These are phyloP conservation scores for Prunus yedoensis DNA, from an alignment of 331 rosid genomes.

Conservation along the genomic window DNA sequence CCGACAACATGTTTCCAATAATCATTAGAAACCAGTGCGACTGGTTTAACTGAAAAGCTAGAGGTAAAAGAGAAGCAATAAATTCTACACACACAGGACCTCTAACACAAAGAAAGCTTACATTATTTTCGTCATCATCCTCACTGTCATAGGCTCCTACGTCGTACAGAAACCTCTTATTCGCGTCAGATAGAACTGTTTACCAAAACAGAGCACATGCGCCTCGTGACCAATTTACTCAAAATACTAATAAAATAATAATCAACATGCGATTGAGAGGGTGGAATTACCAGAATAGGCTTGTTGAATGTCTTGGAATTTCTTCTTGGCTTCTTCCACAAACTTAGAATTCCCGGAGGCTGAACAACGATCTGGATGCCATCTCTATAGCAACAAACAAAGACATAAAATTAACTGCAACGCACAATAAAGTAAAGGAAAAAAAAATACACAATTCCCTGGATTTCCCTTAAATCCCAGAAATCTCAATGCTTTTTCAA, in stretches of 20 bases:
- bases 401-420: background rate
- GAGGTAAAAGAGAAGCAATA: background rate
- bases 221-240: slow-evolving; percentile 11
- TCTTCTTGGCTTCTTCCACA: slow-evolving; percentile 86
- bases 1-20: background rate
- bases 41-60: background rate
- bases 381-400: slow-evolving; percentile 58
- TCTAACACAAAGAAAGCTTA: slow-evolving; percentile 19
- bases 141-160: slow-evolving; percentile 87
- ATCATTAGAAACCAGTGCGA: background rate
- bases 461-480: slow-evolving; percentile 11
- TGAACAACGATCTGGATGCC: slow-evolving; percentile 99
- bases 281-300: slow-evolving; percentile 87
- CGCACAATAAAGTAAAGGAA: background rate
- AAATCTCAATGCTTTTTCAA: background rate
- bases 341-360: slow-evolving; percentile 68
- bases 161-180: slow-evolving; percentile 87
- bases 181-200: slow-evolving; percentile 78
- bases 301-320: slow-evolving; percentile 80
- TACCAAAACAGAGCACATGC: slow-evolving; percentile 7
- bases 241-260: background rate
- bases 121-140: slow-evolving; percentile 74
- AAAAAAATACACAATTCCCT: background rate
- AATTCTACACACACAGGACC: background rate
- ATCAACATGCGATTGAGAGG: background rate